phyloP scores from a whole-genome alignment of 208 protist genomes.

The Zelonia costaricensis region DNA sequence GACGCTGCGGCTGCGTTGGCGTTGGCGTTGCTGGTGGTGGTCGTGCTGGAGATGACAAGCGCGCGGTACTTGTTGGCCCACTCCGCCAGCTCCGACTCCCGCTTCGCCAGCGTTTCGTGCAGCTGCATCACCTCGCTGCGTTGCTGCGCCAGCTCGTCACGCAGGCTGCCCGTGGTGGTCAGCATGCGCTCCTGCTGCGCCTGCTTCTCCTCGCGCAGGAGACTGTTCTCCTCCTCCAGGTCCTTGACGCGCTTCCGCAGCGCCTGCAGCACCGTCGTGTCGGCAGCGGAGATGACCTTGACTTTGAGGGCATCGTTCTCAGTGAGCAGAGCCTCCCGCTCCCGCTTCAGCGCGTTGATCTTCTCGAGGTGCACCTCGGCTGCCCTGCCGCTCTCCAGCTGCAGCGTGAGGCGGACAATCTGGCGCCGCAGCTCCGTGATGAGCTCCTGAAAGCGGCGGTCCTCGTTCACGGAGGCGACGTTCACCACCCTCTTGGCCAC shows the following conservation, averaged over 20 bases:
- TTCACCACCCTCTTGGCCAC: slow-evolving; percentile 88
- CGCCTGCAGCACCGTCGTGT: slow-evolving; percentile 38
- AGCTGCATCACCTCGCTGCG: slow-evolving; percentile 47
- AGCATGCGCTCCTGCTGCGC: slow-evolving; percentile 59
- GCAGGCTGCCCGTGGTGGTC: slow-evolving; percentile 42
- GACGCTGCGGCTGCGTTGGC: not conserved
- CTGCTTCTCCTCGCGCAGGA: slow-evolving; percentile 49
- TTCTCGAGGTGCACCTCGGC: slow-evolving; percentile 58
- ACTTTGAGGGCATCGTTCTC: slow-evolving; percentile 48
- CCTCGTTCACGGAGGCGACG: slow-evolving; percentile 84
- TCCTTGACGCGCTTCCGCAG: slow-evolving; percentile 45
- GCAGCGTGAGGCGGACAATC: slow-evolving; percentile 77
- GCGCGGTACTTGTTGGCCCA: slow-evolving; percentile 36
- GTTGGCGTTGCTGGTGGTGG: not conserved
- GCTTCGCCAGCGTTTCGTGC: slow-evolving; percentile 36
- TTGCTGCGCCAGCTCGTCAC: slow-evolving; percentile 64
- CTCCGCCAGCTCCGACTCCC: slow-evolving; percentile 43
- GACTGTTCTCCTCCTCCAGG: slow-evolving; percentile 43
- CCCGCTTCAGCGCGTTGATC: slow-evolving; percentile 40
- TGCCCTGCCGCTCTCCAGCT: slow-evolving; percentile 73
- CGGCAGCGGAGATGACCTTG: slow-evolving; percentile 35
- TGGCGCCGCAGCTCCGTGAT: slow-evolving; percentile 72
- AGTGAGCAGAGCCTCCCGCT: slow-evolving; percentile 44
- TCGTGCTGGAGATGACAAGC: slow-evolving; percentile 19
- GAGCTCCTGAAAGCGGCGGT: slow-evolving; percentile 77